Evolutionary conservation across 306 rosid genomes (phyloP), one percentile per base, ranked within the genome.

Genomic region (Hylodesmum podocarpum): DNA sequence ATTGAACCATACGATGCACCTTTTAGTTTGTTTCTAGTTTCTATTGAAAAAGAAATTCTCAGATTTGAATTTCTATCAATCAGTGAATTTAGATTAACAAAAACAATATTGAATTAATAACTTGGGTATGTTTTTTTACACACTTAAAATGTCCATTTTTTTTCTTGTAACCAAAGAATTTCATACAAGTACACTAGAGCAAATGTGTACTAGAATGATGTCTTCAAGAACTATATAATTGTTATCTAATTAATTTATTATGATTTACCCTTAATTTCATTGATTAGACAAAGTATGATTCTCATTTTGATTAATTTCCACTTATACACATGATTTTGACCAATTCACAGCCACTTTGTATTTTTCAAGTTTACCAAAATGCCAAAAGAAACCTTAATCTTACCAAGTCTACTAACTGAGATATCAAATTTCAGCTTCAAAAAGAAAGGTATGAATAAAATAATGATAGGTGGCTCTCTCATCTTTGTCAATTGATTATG

Each of bases 301-400:
- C 39, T 41, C 66, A 13, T 54, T n/a, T n/a, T n/a, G n/a, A n/a
- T n/a, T 46, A 43, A 71, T 25, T 50, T 62, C 25, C 49, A 22
- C 25, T 61, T 4, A 47, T n/a, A n/a, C n/a, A n/a, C n/a, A n/a
- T 47, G 65, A 61, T 71, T 62, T 62, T 71, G 82, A 78, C 76
- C 27, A 63, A 43, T 44, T 44, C 57, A 78, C 77, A 12, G 36
- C 53, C 65, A 13, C 11, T 46, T 47, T n/a, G 40, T 24, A 21
- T 8, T 28, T 50, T 37, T 37, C 0, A 33, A 49, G 19, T 39
- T 65, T 6, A 21, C 8, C 6, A 12, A 39, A 57, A 55, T 55
- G 28, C 6, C 22, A 8, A 31, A 33, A 44, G 5, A 61, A 62
- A 46, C 53, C 53, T 15, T 46, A 46, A 46, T 8, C 53, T 46